These are phyloP conservation scores for Conticribra weissflogii DNA, from an alignment of 108 stramenopile genomes.

Conservation along the genomic window DNA sequence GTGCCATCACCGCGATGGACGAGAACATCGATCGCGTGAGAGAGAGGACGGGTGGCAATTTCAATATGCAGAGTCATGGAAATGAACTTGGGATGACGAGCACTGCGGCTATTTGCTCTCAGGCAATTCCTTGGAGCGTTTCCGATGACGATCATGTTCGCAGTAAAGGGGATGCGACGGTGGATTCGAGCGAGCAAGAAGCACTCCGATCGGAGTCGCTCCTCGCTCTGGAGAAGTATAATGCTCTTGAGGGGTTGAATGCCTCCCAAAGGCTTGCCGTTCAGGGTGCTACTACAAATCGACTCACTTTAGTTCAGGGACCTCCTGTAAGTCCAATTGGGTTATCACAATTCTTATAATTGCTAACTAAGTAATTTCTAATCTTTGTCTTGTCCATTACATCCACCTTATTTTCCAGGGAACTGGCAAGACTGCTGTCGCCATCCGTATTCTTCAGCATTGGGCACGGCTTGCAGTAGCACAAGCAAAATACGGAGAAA, in stretches of 20 bases:
- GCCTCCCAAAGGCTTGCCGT: constrained; percentile 86
- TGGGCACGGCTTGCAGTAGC: constrained; percentile 80
- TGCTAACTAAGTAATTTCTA: too few relatives aligned
- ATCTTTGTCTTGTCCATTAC: neutral
- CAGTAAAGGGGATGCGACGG: constrained; percentile 12
- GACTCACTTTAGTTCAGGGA: constrained; percentile 89
- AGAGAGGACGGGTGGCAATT: constrained; percentile 54
- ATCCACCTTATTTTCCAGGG: neutral
- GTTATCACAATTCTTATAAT: neutral
- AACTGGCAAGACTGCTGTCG: constrained; percentile 87
- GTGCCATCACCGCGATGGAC: constrained; percentile 94
- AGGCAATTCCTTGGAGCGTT: constrained; percentile 76
- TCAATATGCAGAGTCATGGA: constrained; percentile 43
- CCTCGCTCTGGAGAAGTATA: constrained; percentile 82
- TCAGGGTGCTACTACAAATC: constrained; percentile 86
- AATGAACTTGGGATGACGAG: constrained; percentile 61
- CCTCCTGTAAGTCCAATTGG: constrained; percentile 53
- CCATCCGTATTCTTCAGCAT: constrained; percentile 88
- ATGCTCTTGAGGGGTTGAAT: constrained; percentile 87
- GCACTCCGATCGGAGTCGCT: constrained; percentile 63
- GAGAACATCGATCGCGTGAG: constrained; percentile 90
- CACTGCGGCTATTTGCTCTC: constrained; percentile 86
- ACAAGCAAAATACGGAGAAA: constrained; percentile 55
- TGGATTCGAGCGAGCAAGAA: constrained; percentile 51
- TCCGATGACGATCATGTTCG: constrained; percentile 62